These are phyloP conservation scores for Setaria italica DNA, from an alignment of 202 grass and related monocot species.

Conservation along the genomic window DNA sequence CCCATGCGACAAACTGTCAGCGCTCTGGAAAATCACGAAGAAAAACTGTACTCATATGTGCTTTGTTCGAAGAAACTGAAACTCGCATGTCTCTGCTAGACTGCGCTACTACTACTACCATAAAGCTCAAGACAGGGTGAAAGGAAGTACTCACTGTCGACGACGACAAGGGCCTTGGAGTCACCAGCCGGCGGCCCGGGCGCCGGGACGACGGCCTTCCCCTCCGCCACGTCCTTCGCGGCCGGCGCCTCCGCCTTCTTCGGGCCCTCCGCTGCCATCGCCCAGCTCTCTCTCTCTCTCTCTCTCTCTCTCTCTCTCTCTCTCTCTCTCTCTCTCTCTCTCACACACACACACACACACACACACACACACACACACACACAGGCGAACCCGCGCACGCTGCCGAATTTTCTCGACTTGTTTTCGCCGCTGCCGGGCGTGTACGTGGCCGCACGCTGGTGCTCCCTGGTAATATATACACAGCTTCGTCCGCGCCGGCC, in stretches of 20 bases:
- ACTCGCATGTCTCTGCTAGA: not conserved
- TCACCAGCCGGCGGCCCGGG: constrained; percentile 43
- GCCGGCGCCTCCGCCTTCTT: constrained; percentile 53
- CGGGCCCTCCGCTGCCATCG: constrained; percentile 59
- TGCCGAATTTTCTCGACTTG: not conserved
- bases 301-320: too few species aligned
- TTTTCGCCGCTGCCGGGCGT: not conserved
- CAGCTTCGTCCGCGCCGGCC: not conserved
- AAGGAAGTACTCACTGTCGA: constrained; percentile 64
- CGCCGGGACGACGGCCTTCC: constrained; percentile 53
- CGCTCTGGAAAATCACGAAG: not conserved
- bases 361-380: too few species aligned
- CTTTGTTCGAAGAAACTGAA: not conserved
- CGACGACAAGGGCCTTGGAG: constrained; percentile 60
- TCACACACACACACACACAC: too few species aligned
- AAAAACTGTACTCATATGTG: not conserved
- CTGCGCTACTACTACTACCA: not conserved
- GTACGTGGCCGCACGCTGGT: constrained; percentile 10
- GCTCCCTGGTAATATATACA: constrained; percentile 25
- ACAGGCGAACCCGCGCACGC: constrained; percentile 9
- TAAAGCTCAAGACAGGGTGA: not conserved
- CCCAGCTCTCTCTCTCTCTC: constrained; percentile 14
- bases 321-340: too few species aligned
- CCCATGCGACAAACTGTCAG: not conserved
- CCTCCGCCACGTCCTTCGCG: constrained; percentile 46